Base-by-base conservation (phyloP, 352 stramenopile genomes). In the Pythium plurisporium region DNA sequence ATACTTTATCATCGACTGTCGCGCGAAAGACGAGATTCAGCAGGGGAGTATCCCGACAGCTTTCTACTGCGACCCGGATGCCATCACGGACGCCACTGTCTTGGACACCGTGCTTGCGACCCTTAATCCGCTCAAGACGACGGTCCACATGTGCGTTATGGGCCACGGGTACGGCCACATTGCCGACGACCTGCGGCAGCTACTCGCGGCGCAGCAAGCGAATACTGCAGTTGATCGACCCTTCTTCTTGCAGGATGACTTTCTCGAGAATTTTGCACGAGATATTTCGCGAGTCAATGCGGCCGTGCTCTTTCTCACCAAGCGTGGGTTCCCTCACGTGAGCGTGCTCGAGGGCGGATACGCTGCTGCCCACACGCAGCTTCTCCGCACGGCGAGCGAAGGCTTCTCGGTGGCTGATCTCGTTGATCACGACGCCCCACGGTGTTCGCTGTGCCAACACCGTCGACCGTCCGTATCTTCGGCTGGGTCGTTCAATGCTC, bases 1-100 rank as follows among this genome's bases (percentile, higher is more conserved):
- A 0, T 94, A 84, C 38, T 91, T 93, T 42, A 76, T 91, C 27
- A 51, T 94, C 2, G 84, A 94, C 61, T 94, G 84, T 52, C 80
- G 84, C 14, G 64, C 75, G 0, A 44, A 38, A 1, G 65, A 79
- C 8, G 73, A 88, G 22, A 72, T 70, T 14, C 30, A 43, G 2
- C 59, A 70, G 12, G 84, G 82, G 1, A 71, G 84, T 42, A 74
- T 94, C 40, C 84, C 84, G 0, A 94, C 82, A 5, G 83, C 82
- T 19, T 92, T 91, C 57, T 67, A 79, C 38, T 85, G 92, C 43
- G 80, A 92, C 37, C 83, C 84, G 0, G 75, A 91, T 17, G 62
- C 75, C 7, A 63, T 86, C 15, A 79, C 73, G 3, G 73, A 92
- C 41, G 53, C 69, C 8, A 42, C 30, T 12, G 72, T 82, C 4